Evolutionary conservation across 2,329 filamentous ascomycete genomes (phyloP).

Genomic region (Clonostachys rhizophaga): DNA sequence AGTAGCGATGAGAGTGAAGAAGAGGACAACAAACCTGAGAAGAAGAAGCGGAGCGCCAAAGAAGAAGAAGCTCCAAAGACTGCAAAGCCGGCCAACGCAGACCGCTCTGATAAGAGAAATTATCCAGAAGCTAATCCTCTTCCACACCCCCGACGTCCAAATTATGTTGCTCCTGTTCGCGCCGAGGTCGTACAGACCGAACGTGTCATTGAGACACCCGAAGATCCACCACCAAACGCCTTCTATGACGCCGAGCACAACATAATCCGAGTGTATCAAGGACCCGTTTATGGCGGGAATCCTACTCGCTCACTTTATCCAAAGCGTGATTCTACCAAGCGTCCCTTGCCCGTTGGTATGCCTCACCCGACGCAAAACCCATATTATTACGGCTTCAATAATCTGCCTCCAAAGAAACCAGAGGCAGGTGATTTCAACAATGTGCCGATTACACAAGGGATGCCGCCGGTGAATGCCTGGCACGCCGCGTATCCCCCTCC

Average conservation of each 20-base stretch:
- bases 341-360: constrained; percentile 31
- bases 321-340: constrained; percentile 18
- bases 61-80: constrained; percentile 2
- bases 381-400: constrained; percentile 32
- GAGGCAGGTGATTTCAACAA: background rate
- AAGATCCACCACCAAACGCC: constrained; percentile 54
- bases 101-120: constrained; percentile 5
- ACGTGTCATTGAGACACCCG: constrained; percentile 44
- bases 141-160: constrained; percentile 27
- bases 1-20: constrained; percentile 4
- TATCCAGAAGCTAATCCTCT: constrained; percentile 18
- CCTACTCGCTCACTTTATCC: constrained; percentile 39
- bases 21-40: constrained; percentile 6
- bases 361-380: constrained; percentile 37
- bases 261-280: constrained; percentile 53
- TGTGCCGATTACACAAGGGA: constrained; percentile 17
- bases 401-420: constrained; percentile 3
- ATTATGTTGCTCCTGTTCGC: constrained; percentile 40
- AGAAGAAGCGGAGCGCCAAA: constrained; percentile 2
- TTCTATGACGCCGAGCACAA: constrained; percentile 50
- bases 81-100: constrained; percentile 4
- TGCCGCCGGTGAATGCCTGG: constrained; percentile 12
- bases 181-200: constrained; percentile 49
- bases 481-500: constrained; percentile 11
- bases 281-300: constrained; percentile 48